Percentiles rank a stretch among this genome's conserved stretches.
Evolutionary conservation across 495 filamentous ascomycete species (phyloP).

Genomic region (Penicillium bovifimosum): DNA sequence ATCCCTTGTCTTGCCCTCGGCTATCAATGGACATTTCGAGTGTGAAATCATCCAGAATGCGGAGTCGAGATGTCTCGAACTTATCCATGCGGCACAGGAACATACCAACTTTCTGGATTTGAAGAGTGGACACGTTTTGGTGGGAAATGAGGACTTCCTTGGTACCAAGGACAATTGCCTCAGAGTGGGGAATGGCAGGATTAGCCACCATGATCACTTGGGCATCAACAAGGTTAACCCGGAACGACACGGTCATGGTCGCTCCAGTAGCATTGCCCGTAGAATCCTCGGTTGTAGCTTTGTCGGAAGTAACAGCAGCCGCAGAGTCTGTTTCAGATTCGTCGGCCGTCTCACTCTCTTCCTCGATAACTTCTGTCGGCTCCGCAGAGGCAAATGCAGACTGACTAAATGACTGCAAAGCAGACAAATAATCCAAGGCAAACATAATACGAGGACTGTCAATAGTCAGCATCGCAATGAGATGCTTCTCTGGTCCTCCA

Average conservation of each 20-base stretch:
- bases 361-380: slow-evolving; percentile 36
- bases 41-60: slow-evolving; percentile 94
- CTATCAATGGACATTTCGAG: slow-evolving; percentile 84
- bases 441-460: slow-evolving; percentile 94
- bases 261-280: slow-evolving; percentile 32
- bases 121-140: slow-evolving; percentile 89
- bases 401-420: slow-evolving; percentile 74
- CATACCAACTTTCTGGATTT: slow-evolving; percentile 91
- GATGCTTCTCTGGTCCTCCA: slow-evolving; percentile 71
- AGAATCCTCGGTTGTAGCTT: slow-evolving; percentile 20
- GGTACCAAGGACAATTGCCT: slow-evolving; percentile 91
- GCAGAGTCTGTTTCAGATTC: slow-evolving; percentile 58
- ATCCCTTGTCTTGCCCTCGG: slow-evolving; percentile 57
- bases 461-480: slow-evolving; percentile 89
- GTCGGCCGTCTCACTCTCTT: slow-evolving; percentile 53
- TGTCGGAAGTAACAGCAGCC: slow-evolving; percentile 27
- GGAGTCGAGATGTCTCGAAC: slow-evolving; percentile 77
- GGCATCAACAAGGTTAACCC: slow-evolving; percentile 89
- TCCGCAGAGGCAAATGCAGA: slow-evolving; percentile 60
- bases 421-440: slow-evolving; percentile 90
- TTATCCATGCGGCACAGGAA: slow-evolving; percentile 98
- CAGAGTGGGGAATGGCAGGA: slow-evolving; percentile 78
- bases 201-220: slow-evolving; percentile 96
- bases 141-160: slow-evolving; percentile 90
- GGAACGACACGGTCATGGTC: slow-evolving; percentile 74